These are phyloP conservation scores for Pueraria montana DNA, from an alignment of 306 rosid species.

Conservation along the genomic window DNA sequence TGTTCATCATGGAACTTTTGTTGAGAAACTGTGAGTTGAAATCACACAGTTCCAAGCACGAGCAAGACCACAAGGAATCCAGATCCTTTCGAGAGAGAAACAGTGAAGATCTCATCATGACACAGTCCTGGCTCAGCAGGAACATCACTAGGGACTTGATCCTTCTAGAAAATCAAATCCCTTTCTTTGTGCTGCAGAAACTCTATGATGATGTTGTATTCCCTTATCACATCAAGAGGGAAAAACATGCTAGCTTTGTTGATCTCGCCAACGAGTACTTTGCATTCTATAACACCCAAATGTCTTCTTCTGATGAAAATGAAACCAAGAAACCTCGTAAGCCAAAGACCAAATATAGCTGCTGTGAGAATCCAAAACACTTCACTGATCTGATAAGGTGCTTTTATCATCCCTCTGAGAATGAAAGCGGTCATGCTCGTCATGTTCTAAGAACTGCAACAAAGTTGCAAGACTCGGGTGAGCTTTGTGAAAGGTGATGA, in stretches of 20 bases:
- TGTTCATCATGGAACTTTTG: no score
- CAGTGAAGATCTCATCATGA: constrained; percentile 23
- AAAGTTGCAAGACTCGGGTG: constrained; percentile 55
- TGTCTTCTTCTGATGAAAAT: not conserved
- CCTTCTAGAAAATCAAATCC: constrained; percentile 70
- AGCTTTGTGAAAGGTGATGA: constrained; percentile 37
- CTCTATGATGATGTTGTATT: constrained; percentile 38
- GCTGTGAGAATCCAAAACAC: not conserved
- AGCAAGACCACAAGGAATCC: not conserved
- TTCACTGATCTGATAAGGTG: not conserved
- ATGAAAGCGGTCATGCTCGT: not conserved
- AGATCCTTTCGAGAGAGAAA: no score
- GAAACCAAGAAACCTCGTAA: constrained; percentile 13
- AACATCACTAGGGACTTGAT: constrained; percentile 57
- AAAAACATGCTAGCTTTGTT: not conserved
- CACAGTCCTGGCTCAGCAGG: constrained; percentile 57
- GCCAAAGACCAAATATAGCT: not conserved
- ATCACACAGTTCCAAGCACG: not conserved
- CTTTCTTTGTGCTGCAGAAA: constrained; percentile 43
- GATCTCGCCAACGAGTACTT: not conserved
- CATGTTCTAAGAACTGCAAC: constrained; percentile 44
- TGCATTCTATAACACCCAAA: not conserved
- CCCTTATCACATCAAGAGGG: not conserved
- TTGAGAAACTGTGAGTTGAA: no score
- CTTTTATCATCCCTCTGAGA: constrained; percentile 41